Conservation (phyloP, 768 basidiomycete genomes). For the Leucocoprinus birnbaumii region DNA sequence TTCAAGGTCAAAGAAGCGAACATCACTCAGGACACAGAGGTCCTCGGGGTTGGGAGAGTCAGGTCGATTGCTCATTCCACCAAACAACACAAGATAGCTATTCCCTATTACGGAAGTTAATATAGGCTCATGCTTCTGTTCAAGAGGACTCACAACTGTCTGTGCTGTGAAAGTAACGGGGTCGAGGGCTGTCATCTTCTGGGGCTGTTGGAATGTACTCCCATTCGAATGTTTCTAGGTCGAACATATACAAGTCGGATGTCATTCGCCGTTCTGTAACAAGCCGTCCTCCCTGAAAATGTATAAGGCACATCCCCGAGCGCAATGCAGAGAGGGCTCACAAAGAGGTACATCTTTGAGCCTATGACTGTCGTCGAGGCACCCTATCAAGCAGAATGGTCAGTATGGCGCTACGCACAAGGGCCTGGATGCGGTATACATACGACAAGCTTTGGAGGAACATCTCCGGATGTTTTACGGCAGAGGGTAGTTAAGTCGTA, state of each 20-base stretch:
- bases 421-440: constrained; percentile 25
- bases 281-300: constrained; percentile 73
- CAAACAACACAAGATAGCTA: constrained; percentile 88
- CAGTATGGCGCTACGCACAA: not conserved
- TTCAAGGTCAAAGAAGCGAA: constrained; percentile 82
- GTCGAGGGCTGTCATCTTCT: constrained; percentile 71
- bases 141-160: constrained; percentile 62
- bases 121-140: not conserved
- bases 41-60: constrained; percentile 72
- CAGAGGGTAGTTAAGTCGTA: constrained; percentile 88
- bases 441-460: constrained; percentile 87
- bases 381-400: constrained; percentile 45
- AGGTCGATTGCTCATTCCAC: constrained; percentile 87
- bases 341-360: constrained; percentile 87
- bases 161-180: constrained; percentile 94
- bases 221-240: constrained; percentile 83
- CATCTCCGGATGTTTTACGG: constrained; percentile 79
- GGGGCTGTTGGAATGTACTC: constrained; percentile 55
- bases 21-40: constrained; percentile 89
- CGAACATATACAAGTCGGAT: constrained; percentile 86
- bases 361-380: constrained; percentile 90
- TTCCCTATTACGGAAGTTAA: constrained; percentile 55
- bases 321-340: constrained; percentile 32
- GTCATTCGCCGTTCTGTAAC: constrained; percentile 88
- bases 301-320: constrained; percentile 2